phyloP scores from a whole-genome alignment of 2,329 filamentous ascomycete genomes.

The Ceratocystis cubensis region DNA sequence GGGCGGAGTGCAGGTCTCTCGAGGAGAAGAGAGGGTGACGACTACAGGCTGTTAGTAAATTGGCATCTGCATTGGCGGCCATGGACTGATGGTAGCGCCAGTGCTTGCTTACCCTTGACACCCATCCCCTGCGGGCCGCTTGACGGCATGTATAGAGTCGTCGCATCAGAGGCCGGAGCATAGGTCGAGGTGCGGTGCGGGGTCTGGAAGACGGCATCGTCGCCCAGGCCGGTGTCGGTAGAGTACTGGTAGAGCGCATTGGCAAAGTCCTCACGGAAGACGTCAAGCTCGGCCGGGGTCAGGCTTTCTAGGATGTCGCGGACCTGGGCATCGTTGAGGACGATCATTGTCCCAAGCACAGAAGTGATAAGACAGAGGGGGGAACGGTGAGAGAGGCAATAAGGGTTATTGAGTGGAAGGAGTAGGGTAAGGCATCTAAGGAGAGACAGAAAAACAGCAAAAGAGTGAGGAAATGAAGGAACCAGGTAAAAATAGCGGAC shows the following conservation, averaged over 20 bases:
- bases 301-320: slow-evolving; percentile 42
- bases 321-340: slow-evolving; percentile 47
- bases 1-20: slow-evolving; percentile 21
- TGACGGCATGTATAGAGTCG: slow-evolving; percentile 64
- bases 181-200: slow-evolving; percentile 40
- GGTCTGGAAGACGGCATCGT: slow-evolving; percentile 39
- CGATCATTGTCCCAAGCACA: slow-evolving; percentile 36
- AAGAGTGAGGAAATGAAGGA: not conserved
- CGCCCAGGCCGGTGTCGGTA: slow-evolving; percentile 37
- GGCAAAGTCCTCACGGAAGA: slow-evolving; percentile 38
- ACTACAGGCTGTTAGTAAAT: slow-evolving; percentile 32
- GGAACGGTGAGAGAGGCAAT: not conserved
- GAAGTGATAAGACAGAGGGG: not conserved
- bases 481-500: not conserved
- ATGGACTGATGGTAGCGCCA: too few species aligned
- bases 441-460: not conserved
- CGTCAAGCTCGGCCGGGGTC: slow-evolving; percentile 39
- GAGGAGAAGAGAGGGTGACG: slow-evolving; percentile 45
- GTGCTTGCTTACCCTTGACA: slow-evolving; percentile 45
- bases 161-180: slow-evolving; percentile 38
- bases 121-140: slow-evolving; percentile 50
- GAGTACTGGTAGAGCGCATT: slow-evolving; percentile 50
- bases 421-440: not conserved
- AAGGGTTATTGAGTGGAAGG: not conserved
- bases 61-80: not conserved